These are phyloP conservation scores for Sugiyamaella chiloensis DNA, from an alignment of 805 yeast species.

Conservation along the genomic window DNA sequence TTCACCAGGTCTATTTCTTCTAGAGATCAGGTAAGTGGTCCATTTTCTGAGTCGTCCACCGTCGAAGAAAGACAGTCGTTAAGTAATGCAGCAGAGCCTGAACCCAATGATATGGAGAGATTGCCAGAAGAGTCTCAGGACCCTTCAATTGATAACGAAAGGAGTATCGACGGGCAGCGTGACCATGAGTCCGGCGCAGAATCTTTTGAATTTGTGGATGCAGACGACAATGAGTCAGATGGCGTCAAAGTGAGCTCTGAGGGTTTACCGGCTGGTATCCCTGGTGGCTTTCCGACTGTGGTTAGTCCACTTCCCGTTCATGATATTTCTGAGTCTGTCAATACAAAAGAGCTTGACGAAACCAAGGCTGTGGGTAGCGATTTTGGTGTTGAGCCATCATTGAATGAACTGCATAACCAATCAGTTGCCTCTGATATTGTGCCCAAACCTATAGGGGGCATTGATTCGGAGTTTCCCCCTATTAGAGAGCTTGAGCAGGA, in stretches of 20 bases:
- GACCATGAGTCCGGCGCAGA: slow-evolving; percentile 15
- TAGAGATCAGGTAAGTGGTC: neutral
- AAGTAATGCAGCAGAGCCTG: neutral
- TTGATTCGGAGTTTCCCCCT: slow-evolving; percentile 27
- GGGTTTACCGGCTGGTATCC: slow-evolving; percentile 7
- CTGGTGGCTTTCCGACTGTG: slow-evolving; percentile 20
- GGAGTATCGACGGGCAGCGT: neutral
- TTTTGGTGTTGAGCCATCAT: neutral
- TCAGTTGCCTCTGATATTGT: neutral
- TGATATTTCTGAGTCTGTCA: neutral
- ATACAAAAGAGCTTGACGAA: neutral
- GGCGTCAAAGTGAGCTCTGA: slow-evolving; percentile 2
- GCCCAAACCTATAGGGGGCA: neutral
- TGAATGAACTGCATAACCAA: neutral
- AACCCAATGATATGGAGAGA: neutral
- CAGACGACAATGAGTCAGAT: slow-evolving; percentile 25
- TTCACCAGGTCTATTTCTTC: neutral
- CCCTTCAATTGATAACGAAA: neutral
- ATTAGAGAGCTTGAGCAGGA: slow-evolving; percentile 23
- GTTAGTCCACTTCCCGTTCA: neutral
- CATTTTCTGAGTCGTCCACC: neutral
- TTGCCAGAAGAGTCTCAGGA: neutral
- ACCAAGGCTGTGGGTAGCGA: neutral
- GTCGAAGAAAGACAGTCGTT: neutral
- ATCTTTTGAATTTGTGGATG: slow-evolving; percentile 37